Evolutionary conservation across 306 rosid genomes (phyloP), one percentile per base, ranked within the genome.

Genomic region (Herpetospermum pedunculosum): DNA sequence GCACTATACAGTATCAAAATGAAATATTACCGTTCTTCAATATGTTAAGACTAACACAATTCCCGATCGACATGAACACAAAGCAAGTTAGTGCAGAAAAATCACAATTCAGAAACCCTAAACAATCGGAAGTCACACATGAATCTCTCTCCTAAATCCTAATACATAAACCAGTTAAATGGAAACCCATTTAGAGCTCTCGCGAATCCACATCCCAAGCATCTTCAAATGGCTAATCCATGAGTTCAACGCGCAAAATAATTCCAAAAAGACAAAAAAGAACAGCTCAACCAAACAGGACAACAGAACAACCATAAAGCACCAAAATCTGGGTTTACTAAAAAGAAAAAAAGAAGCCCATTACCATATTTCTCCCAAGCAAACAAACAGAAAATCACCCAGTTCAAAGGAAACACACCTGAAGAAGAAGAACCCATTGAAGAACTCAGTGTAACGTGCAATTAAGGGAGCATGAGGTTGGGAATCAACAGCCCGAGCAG

Each of bases 101-200:
- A 47, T 30, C 41, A 44, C 13, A 70, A 70, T 47, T 70, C 8
- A 47, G 58, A 70, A 70, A 70, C 74, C 74, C 74, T 70, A 70
- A 16, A 32, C 26, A 47, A 70, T 13, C 28, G 9, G 37, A 70
- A 70, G 38, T 16, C 47, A 5, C 19, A 64, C 47, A 63, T n/a
- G 30, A 65, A 40, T 40, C 72, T 69, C 38, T 44, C 73, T 69
- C 73, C 55, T 21, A 29, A 70, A 38, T 70, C 74, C 41, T 32
- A 28, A 70, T 1, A 28, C 53, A 15, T 32, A 44, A 69, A 69
- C 57, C 57, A 44, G 13, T 3, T 9, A 60, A 16, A 15, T 38
- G 16, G 16, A 6, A 63, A 63, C 26, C 74, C 4, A 46, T 8
- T 18, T 4, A 70, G 12, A 70, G 14, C 43, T 47, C 74, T 16